These are phyloP conservation scores for Viridothelium virens DNA, from an alignment of 495 filamentous ascomycete genomes.

Conservation along the genomic window DNA sequence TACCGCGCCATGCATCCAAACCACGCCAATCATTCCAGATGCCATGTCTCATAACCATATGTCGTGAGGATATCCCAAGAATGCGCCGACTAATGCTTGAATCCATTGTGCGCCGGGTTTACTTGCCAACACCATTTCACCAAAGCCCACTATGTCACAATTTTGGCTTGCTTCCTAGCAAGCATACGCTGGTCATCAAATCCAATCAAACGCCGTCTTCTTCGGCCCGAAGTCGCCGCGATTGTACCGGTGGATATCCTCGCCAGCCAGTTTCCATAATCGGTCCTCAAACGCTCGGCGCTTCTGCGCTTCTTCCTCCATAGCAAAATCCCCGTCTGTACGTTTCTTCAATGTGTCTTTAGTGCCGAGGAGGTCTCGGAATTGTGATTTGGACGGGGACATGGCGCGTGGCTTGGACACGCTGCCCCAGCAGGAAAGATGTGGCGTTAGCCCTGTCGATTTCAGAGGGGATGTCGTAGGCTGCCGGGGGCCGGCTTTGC, in stretches of 20 bases:
- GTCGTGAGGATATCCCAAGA: too few species aligned
- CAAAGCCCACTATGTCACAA: too few species aligned
- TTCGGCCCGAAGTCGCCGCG: conserved; percentile 30
- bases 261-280: conserved; percentile 29
- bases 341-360: conserved; percentile 17
- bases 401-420: conserved; percentile 19
- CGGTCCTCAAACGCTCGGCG: conserved; percentile 26
- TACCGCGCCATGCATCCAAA: too few species aligned
- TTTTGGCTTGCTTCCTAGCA: too few species aligned
- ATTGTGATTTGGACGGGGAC: conserved; percentile 21
- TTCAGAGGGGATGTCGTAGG: not conserved
- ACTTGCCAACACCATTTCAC: too few species aligned
- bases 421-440: conserved; percentile 7
- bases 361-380: conserved; percentile 15
- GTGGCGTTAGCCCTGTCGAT: not conserved
- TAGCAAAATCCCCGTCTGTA: conserved; percentile 15
- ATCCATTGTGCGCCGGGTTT: too few species aligned
- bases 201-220: conserved; percentile 6
- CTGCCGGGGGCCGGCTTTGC: too few species aligned
- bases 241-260: conserved; percentile 31
- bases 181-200: not conserved
- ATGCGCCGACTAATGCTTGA: too few species aligned
- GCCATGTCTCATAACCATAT: too few species aligned
- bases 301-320: conserved; percentile 18
- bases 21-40: too few species aligned